phyloP scores from a whole-genome alignment of 345 rosid genomes.

The Viola odorata region DNA sequence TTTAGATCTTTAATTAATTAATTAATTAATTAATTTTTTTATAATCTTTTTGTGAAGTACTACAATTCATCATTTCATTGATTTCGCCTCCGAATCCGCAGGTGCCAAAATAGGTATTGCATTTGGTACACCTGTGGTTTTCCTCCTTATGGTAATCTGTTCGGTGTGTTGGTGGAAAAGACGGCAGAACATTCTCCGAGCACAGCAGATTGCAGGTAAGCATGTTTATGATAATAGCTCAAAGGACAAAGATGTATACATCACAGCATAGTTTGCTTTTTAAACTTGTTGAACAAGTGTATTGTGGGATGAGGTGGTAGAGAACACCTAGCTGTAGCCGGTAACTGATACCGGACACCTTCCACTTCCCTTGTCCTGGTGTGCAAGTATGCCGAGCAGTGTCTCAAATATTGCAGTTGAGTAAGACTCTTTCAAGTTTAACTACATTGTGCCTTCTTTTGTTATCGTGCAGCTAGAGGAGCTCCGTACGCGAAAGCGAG shows the following conservation, averaged over 20 bases:
- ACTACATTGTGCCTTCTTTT: constrained; percentile 12
- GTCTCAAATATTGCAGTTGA: not conserved
- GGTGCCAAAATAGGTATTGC: constrained; percentile 80
- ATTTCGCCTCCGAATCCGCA: too few relatives aligned
- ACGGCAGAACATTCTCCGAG: constrained; percentile 81
- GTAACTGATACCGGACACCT: too few relatives aligned
- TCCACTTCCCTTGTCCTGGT: not conserved
- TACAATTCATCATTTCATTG: too few relatives aligned
- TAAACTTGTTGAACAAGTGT: not conserved
- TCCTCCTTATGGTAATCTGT: constrained; percentile 53
- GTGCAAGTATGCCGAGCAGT: not conserved
- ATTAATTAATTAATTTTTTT: too few relatives aligned
- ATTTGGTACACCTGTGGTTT: constrained; percentile 47
- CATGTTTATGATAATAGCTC: constrained; percentile 1
- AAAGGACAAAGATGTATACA: not conserved
- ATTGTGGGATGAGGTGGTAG: not conserved
- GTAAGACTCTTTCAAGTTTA: not conserved
- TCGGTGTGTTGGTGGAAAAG: constrained; percentile 79
- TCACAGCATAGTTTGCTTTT: constrained; percentile 1
- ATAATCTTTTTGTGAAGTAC: too few relatives aligned
- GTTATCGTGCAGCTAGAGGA: constrained; percentile 62
- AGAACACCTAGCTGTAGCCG: too few relatives aligned
- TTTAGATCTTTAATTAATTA: too few relatives aligned
- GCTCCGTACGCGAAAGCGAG: constrained; percentile 96
- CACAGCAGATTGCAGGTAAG: constrained; percentile 82